phyloP scores from a whole-genome alignment of 441 rosid genomes.

The Geranium incanum region DNA sequence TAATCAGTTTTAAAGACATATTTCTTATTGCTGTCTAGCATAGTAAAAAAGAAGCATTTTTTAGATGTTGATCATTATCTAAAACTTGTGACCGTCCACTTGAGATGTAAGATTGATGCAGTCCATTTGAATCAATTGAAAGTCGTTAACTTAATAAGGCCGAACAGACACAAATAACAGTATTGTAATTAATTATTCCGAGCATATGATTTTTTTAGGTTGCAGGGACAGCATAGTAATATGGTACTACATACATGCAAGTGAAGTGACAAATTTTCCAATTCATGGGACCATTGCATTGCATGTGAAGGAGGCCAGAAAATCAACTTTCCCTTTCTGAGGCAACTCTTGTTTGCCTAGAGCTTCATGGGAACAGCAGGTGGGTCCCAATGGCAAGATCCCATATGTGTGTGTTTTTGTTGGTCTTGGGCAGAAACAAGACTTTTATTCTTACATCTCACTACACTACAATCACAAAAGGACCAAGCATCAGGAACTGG shows the following conservation, averaged over 20 bases:
- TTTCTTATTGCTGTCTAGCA: no score
- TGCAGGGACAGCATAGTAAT: background rate
- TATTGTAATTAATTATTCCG: no score
- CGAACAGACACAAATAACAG: no score
- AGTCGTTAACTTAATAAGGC: no score
- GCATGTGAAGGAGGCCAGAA: constrained; percentile 3
- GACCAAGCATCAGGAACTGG: background rate
- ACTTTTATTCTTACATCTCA: background rate
- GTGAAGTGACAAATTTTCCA: background rate
- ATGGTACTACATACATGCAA: background rate
- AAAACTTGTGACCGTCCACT: no score
- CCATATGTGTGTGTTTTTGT: background rate
- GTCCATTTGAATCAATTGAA: no score
- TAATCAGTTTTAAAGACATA: no score
- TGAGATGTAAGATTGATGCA: no score
- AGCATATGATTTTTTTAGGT: no score
- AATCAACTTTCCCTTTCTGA: background rate
- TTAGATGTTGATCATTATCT: no score
- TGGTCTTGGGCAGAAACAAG: background rate
- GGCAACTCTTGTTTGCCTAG: background rate
- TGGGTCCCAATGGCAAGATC: background rate
- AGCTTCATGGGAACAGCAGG: background rate
- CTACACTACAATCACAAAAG: background rate
- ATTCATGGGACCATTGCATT: background rate
- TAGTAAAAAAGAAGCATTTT: no score